Percentiles rank a stretch among this genome's conserved stretches.
Evolutionary conservation across 2,329 filamentous ascomycete genomes (phyloP).

Genomic region (Domatiomyces globalis): DNA sequence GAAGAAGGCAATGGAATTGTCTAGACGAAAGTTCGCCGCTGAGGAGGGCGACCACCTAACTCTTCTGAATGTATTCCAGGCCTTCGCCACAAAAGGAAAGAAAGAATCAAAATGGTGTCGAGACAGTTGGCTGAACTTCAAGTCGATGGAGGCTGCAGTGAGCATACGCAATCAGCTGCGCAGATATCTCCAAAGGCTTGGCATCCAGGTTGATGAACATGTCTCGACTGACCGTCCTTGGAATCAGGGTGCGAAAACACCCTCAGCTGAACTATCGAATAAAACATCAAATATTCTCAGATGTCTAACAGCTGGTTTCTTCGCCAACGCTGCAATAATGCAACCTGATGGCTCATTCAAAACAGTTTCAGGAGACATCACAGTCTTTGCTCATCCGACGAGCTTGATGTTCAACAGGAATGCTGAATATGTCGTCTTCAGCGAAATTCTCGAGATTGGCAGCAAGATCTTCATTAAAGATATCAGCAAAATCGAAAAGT

Average conservation of each 20-base stretch:
- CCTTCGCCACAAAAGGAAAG: constrained; percentile 68
- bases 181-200: constrained; percentile 75
- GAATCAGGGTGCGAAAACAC: not conserved
- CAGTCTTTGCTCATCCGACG: constrained; percentile 76
- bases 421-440: constrained; percentile 91
- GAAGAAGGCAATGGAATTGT: constrained; percentile 59
- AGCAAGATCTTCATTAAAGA: constrained; percentile 84
- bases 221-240: constrained; percentile 10
- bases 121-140: constrained; percentile 76
- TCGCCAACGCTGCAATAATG: constrained; percentile 87
- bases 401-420: constrained; percentile 93
- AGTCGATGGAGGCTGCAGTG: constrained; percentile 65
- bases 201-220: constrained; percentile 52
- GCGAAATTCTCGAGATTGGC: constrained; percentile 80
- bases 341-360: constrained; percentile 80
- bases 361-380: constrained; percentile 65
- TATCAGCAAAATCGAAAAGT: constrained; percentile 82
- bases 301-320: constrained; percentile 81
- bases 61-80: constrained; percentile 81
- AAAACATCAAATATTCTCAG: constrained; percentile 63
- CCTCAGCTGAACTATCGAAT: constrained; percentile 25
- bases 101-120: constrained; percentile 79
- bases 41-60: constrained; percentile 92
- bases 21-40: constrained; percentile 68
- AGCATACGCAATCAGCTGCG: constrained; percentile 77